Evolutionary conservation across 192 early-diverging fungal species (phyloP).

Genomic region (Gryganskiella cystojenkinii): DNA sequence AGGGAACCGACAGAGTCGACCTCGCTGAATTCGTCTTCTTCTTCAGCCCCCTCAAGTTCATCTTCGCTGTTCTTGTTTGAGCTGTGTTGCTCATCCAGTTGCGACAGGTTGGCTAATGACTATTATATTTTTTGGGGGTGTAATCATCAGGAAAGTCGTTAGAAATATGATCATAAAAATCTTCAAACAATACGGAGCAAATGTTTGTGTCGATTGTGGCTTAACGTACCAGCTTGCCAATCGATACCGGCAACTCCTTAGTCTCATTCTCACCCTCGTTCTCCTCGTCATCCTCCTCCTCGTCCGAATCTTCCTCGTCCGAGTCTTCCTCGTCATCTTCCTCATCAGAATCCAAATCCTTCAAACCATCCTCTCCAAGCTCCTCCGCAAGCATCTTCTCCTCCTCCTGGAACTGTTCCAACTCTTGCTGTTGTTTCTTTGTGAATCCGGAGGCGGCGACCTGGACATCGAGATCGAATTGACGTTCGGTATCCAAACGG

Average conservation of each 20-base stretch:
- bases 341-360: neutral
- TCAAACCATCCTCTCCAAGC: conserved; percentile 39
- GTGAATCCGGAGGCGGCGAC: conserved; percentile 98
- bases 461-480: conserved; percentile 95
- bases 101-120: conserved; percentile 46
- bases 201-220: neutral
- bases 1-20: conserved; percentile 48
- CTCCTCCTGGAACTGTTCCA: conserved; percentile 73
- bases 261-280: conserved; percentile 8
- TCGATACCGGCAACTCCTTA: conserved; percentile 27
- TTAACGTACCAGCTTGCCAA: conserved; percentile 46
- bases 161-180: neutral
- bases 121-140: conserved; percentile 12
- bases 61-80: conserved; percentile 26
- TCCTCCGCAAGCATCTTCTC: conserved; percentile 32
- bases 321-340: conserved; percentile 25
- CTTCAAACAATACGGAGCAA: neutral
- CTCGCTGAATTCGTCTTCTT: conserved; percentile 45
- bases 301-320: conserved; percentile 32
- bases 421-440: conserved; percentile 88
- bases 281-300: conserved; percentile 26
- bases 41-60: conserved; percentile 26
- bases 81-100: conserved; percentile 18
- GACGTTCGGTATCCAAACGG: conserved; percentile 77
- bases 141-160: neutral